Conservation (phyloP, 106 monocot genomes). For the Dioscorea alata region DNA sequence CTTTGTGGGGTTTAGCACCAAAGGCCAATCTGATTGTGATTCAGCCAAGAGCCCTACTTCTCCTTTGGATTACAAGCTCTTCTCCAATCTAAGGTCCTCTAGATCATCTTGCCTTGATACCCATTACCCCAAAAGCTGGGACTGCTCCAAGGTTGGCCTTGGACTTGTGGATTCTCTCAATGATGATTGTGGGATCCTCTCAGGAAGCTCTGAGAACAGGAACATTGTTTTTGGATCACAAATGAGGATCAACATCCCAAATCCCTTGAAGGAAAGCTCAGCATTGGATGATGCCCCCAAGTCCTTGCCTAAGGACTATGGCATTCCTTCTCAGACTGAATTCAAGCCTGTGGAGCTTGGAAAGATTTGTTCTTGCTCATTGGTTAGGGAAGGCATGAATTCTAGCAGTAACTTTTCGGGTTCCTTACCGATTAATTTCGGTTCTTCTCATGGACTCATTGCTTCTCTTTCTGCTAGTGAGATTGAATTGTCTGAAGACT, state of each 20-base stretch:
- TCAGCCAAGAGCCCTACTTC: conserved; percentile 72
- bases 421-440: conserved; percentile 17
- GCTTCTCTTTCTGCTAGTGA: conserved; percentile 20
- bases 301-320: conserved; percentile 21
- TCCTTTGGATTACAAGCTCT: conserved; percentile 47
- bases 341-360: conserved; percentile 21
- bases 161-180: conserved; percentile 49
- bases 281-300: conserved; percentile 7
- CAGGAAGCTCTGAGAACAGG: conserved; percentile 21
- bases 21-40: conserved; percentile 30
- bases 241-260: conserved; percentile 26
- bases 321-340: conserved; percentile 1
- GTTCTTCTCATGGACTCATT: conserved; percentile 17
- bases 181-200: conserved; percentile 14
- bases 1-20: conserved; percentile 44
- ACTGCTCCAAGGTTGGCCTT: conserved; percentile 46
- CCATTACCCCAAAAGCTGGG: conserved; percentile 42
- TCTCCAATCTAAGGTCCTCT: conserved; percentile 35
- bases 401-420: conserved; percentile 9
- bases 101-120: conserved; percentile 24
- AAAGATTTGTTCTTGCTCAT: conserved; percentile 31
- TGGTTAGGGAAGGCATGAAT: background rate
- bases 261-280: background rate
- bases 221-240: conserved; percentile 15
- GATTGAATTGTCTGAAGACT: conserved; percentile 39